Base-by-base conservation (phyloP, 1,284 basidiomycete genomes). In the Apiotrichum sp. region DNA sequence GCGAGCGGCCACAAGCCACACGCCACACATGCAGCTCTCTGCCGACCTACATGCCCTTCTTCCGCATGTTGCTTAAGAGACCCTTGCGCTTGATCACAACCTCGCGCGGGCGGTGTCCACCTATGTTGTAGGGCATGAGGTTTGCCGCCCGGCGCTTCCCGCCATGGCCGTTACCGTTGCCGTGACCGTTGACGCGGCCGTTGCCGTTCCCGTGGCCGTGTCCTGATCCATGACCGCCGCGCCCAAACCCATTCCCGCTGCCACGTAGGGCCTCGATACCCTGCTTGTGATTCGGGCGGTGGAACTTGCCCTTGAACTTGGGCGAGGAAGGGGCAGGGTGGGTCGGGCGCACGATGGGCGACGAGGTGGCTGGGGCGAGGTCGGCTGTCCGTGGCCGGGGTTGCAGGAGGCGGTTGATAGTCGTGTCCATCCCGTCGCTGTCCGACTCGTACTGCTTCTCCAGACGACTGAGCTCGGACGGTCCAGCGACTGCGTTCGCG, bases 301-400 rank as follows among this genome's bases (percentile, higher is more conserved):
- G 53, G 41, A 34, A 46, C 53, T 59, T 52, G 36, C 9, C 9
- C 45, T 54, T 55, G 36, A 42, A 16, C 48, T 16, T 46, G 22
- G 14, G 34, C n/a, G 43, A 34, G 10, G 10, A 14, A 8, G 22
- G 53, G 14, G 32, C 40, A 3, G 53, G 53, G 39, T 57, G 47
- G 33, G 38, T n/a, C 10, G 43, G 52, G 9, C 56, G 52, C 4
- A 33, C 3, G 4, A 50, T 42, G 7, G 49, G 56, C 31, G 54
- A 53, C 1, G 45, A 6, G 22, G 16, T 31, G 5, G n/a, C n/a
- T 14, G 14, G 9, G 8, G 10, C 6, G 33, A 4, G 34, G 35
- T 36, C 16, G 6, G 16, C 31, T 14, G 11, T 34, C 13, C 33
- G 42, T 8, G 42, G 35, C 6, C 35, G 36, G 16, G 41, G 49